Percentiles rank a stretch among this genome's conserved stretches.
These are phyloP conservation scores for Apiospora sp. DNA, from an alignment of 2,329 filamentous ascomycete species.

Conservation along the genomic window DNA sequence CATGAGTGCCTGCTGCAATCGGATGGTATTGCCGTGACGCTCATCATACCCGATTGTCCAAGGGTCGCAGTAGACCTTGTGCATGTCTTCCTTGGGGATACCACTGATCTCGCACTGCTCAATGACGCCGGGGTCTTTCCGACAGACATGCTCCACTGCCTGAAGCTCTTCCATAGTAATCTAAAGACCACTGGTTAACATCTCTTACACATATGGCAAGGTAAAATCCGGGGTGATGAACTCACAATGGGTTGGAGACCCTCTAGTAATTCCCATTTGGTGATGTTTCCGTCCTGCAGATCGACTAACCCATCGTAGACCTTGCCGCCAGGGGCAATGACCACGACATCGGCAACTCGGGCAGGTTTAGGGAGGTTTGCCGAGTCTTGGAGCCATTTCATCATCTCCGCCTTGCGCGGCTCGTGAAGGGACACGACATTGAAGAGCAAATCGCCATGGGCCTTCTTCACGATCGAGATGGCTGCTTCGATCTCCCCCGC, in stretches of 20 bases:
- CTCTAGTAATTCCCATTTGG: conserved; percentile 77
- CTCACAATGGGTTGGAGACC: conserved; percentile 82
- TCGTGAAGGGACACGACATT: conserved; percentile 87
- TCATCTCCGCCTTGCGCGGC: conserved; percentile 85
- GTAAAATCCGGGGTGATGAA: conserved; percentile 22
- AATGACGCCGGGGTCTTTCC: conserved; percentile 85
- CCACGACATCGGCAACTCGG: conserved; percentile 83
- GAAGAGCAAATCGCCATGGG: conserved; percentile 78
- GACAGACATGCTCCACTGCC: conserved; percentile 77
- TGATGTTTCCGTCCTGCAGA: conserved; percentile 69
- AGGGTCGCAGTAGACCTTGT: conserved; percentile 95
- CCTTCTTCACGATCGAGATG: conserved; percentile 72
- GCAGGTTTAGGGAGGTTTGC: conserved; percentile 67
- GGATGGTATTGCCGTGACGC: conserved; percentile 79
- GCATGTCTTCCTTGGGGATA: conserved; percentile 83
- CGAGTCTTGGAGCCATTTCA: conserved; percentile 76
- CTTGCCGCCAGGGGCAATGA: conserved; percentile 79
- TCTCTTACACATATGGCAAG: neutral
- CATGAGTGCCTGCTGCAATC: conserved; percentile 93
- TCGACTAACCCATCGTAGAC: conserved; percentile 86
- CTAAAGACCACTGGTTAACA: conserved; percentile 45
- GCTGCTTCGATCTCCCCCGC: conserved; percentile 76
- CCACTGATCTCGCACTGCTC: conserved; percentile 88
- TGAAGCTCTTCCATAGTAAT: conserved; percentile 93
- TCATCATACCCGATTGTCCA: conserved; percentile 97